phyloP scores from a whole-genome alignment of 1,284 basidiomycete genomes.

The Lentinula novae-zelandiae region DNA sequence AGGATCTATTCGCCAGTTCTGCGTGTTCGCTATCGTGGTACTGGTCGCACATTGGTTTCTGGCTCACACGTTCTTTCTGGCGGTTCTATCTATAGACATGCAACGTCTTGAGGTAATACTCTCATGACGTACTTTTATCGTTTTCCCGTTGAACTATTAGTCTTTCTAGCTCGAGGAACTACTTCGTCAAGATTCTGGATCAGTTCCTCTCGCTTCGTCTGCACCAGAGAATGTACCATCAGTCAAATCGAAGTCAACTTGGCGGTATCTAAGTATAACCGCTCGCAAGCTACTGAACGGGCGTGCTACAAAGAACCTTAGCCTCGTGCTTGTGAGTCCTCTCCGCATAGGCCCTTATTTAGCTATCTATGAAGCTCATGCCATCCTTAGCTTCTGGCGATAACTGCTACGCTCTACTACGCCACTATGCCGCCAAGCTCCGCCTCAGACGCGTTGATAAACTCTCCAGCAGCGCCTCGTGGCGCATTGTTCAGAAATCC shows the following conservation, averaged over 20 bases:
- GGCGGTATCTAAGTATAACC: constrained; percentile 39
- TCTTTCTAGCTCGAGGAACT: constrained; percentile 66
- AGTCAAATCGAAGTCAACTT: constrained; percentile 36
- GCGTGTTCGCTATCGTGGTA: constrained; percentile 90
- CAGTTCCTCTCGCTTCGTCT: constrained; percentile 36
- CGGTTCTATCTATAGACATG: constrained; percentile 87
- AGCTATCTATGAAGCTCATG: constrained; percentile 6
- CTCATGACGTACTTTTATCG: not conserved
- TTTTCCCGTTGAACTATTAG: not conserved
- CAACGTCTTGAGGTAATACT: constrained; percentile 73
- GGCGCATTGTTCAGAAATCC: constrained; percentile 34
- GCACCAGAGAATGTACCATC: constrained; percentile 19
- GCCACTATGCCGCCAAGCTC: constrained; percentile 53
- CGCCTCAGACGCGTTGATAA: constrained; percentile 11
- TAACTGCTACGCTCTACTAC: constrained; percentile 70
- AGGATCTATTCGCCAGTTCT: constrained; percentile 89
- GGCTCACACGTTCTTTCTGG: constrained; percentile 89
- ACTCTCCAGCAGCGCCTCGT: constrained; percentile 25
- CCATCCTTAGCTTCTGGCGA: constrained; percentile 58
- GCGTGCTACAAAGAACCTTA: constrained; percentile 78
- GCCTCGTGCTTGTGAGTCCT: constrained; percentile 65
- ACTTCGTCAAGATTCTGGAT: constrained; percentile 59
- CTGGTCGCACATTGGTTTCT: constrained; percentile 96
- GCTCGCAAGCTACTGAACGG: constrained; percentile 58
- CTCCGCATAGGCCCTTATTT: not conserved